Conservation (phyloP, 1,139 yeast species). For the Saccharomyces hybrid region DNA sequence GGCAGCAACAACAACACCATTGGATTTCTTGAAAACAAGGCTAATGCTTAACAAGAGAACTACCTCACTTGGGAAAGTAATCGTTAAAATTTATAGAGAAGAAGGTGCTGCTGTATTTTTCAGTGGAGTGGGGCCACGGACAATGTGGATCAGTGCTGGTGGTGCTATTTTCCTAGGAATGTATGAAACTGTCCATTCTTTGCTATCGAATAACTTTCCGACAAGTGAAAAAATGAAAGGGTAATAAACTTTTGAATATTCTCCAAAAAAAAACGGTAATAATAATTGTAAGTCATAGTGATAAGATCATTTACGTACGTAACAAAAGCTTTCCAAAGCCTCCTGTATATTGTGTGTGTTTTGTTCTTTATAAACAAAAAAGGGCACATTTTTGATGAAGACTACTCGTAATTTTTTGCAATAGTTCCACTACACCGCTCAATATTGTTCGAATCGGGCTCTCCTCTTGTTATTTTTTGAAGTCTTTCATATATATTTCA, state of each 20-base stretch:
- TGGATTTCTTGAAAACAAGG: slow-evolving; percentile 87
- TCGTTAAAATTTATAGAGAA: slow-evolving; percentile 43
- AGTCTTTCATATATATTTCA: not conserved
- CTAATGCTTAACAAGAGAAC: slow-evolving; percentile 65
- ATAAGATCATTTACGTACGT: not conserved
- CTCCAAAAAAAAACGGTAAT: too few species aligned
- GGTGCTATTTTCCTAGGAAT: slow-evolving; percentile 96
- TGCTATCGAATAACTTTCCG: slow-evolving; percentile 7
- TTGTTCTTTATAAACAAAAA: not conserved
- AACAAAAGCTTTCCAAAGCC: not conserved
- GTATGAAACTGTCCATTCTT: slow-evolving; percentile 61
- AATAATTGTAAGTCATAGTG: not conserved
- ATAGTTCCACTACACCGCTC: too few species aligned
- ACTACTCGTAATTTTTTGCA: too few species aligned
- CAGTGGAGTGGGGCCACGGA: slow-evolving; percentile 87
- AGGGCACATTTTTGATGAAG: too few species aligned
- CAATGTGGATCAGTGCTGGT: slow-evolving; percentile 96
- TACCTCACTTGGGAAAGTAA: slow-evolving; percentile 41
- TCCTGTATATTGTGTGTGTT: not conserved
- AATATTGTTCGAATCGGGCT: not conserved
- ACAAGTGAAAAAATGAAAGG: slow-evolving; percentile 1
- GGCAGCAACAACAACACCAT: slow-evolving; percentile 88
- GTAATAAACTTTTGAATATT: not conserved
- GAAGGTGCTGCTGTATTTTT: slow-evolving; percentile 67
- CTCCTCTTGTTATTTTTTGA: not conserved